Percentiles rank a stretch among this genome's conserved stretches.
These are phyloP conservation scores for Blastocladiella britannica DNA, from an alignment of 192 early-diverging fungal genomes.

Conservation along the genomic window DNA sequence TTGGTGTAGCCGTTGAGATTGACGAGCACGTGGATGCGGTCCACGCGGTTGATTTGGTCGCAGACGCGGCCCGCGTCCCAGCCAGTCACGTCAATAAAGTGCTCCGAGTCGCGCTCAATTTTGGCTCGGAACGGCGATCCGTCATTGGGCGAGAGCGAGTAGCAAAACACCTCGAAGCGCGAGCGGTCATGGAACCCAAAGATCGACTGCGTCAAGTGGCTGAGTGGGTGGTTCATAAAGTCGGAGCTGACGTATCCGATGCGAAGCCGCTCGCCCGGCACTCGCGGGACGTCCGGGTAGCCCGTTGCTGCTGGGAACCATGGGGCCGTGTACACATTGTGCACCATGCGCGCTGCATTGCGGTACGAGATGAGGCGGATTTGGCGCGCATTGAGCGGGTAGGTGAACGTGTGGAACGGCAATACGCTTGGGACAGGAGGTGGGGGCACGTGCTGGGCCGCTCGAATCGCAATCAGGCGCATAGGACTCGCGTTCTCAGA, in stretches of 20 bases:
- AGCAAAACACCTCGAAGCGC: conserved; percentile 56
- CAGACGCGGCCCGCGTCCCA: conserved; percentile 58
- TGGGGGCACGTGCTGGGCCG: conserved; percentile 16
- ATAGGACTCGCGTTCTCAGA: conserved; percentile 7
- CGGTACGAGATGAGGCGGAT: conserved; percentile 67
- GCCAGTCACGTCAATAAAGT: conserved; percentile 52
- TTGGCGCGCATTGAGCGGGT: conserved; percentile 61
- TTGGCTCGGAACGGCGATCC: conserved; percentile 54
- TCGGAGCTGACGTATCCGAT: conserved; percentile 84
- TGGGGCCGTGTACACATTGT: not conserved
- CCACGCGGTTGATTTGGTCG: conserved; percentile 36
- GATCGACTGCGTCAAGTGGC: conserved; percentile 85
- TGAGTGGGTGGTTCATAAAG: conserved; percentile 80
- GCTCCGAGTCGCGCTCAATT: conserved; percentile 56
- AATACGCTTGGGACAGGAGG: conserved; percentile 62
- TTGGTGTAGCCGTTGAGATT: conserved; percentile 97
- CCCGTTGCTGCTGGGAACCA: conserved; percentile 25
- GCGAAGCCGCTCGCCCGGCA: conserved; percentile 21
- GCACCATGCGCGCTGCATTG: conserved; percentile 51
- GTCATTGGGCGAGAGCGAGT: conserved; percentile 61
- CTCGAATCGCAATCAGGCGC: not conserved
- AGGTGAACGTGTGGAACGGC: conserved; percentile 89
- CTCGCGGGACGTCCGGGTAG: not conserved
- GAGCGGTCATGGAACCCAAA: conserved; percentile 73
- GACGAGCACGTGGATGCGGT: conserved; percentile 71